phyloP scores from a whole-genome alignment of 2,329 filamentous ascomycete species.

The Ceratocystis albifundus region DNA sequence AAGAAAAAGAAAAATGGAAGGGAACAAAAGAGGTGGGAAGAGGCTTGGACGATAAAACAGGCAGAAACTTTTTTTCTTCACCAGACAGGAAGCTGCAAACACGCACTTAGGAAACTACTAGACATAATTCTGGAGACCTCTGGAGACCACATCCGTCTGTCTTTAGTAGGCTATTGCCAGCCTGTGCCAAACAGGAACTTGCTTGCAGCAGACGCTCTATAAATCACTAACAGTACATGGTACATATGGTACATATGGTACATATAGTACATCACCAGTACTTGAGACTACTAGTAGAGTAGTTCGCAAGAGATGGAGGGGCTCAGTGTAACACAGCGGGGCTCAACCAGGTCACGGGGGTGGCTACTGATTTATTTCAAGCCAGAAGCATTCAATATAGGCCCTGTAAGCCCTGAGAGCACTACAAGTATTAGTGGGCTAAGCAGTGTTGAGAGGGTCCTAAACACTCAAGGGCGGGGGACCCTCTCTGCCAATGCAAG shows the following conservation, averaged over 20 bases:
- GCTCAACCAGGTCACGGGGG: neutral
- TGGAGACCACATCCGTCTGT: neutral
- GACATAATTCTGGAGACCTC: neutral
- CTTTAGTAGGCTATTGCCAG: too few species aligned
- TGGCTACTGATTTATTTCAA: neutral
- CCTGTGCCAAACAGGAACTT: too few species aligned
- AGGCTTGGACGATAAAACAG: neutral
- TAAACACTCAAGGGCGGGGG: neutral
- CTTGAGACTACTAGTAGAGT: neutral
- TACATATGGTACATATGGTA: too few species aligned
- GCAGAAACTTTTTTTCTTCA: constrained; percentile 17
- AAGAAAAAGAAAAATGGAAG: constrained; percentile 6
- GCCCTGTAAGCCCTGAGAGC: neutral
- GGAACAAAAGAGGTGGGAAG: neutral
- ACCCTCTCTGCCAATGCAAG: neutral
- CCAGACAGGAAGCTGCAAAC: neutral
- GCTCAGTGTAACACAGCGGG: neutral
- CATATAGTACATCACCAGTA: neutral
- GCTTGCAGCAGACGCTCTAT: neutral
- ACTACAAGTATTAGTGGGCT: neutral
- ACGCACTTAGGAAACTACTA: neutral
- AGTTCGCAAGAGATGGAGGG: neutral
- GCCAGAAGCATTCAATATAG: too few species aligned
- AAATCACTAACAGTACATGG: neutral
- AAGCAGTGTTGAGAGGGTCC: neutral